Evolutionary conservation across 179 eudicot genomes (phyloP).

Genomic region (Sideroxylon spinosum): DNA sequence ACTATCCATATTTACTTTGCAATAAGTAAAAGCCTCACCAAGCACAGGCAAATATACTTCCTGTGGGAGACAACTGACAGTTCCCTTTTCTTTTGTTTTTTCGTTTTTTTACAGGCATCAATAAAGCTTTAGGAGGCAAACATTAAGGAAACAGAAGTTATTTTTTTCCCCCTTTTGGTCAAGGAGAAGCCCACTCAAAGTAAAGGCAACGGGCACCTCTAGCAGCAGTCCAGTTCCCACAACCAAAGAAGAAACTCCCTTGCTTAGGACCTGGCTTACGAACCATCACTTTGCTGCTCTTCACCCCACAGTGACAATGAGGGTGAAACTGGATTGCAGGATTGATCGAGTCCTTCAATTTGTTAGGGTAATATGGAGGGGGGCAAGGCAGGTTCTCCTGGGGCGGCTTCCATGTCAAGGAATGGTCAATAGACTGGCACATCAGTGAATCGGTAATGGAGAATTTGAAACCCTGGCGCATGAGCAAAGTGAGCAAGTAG

Average conservation of each 20-base stretch:
- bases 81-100: neutral
- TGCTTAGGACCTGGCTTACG: conserved; percentile 68
- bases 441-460: conserved; percentile 54
- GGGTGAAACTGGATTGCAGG: conserved; percentile 33
- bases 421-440: conserved; percentile 37
- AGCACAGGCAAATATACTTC: conserved; percentile 13
- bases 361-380: conserved; percentile 32
- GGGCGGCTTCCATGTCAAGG: conserved; percentile 30
- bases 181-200: conserved; percentile 60
- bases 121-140: conserved; percentile 7
- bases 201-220: conserved; percentile 70
- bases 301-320: conserved; percentile 67
- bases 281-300: conserved; percentile 54
- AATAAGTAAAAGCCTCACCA: conserved; percentile 13
- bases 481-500: conserved; percentile 54
- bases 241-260: conserved; percentile 70
- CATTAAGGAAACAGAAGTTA: conserved; percentile 18
- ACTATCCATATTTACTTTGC: conserved; percentile 18
- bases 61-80: neutral
- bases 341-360: conserved; percentile 25
- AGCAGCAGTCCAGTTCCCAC: conserved; percentile 79
- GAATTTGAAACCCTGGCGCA: conserved; percentile 66
- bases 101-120: conserved; percentile 17
- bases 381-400: conserved; percentile 21
- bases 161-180: conserved; percentile 10